Percentiles rank a stretch among this genome's conserved stretches.
Conservation (phyloP, 192 early-diverging fungal species). For the Coemansia sp. region DNA sequence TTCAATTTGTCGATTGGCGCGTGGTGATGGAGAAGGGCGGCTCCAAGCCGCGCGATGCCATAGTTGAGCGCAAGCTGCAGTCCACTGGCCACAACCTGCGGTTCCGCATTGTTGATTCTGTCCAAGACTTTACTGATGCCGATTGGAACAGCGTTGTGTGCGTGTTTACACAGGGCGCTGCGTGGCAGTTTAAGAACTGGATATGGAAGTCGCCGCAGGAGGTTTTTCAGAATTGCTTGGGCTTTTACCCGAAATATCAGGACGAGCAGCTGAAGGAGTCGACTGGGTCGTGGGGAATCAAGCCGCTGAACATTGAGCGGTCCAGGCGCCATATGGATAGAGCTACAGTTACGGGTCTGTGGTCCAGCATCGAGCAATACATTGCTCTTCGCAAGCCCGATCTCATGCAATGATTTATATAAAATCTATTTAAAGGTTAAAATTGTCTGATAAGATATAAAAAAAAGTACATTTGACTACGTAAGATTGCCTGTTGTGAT, state of each 20-base stretch:
- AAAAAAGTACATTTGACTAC: constrained; percentile 4
- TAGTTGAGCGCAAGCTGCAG: constrained; percentile 59
- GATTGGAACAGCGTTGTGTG: constrained; percentile 91
- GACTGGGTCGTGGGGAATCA: constrained; percentile 27
- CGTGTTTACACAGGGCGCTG: constrained; percentile 86
- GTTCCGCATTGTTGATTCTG: constrained; percentile 82
- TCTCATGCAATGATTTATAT: constrained; percentile 13
- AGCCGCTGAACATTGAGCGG: constrained; percentile 45
- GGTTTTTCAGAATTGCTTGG: constrained; percentile 75
- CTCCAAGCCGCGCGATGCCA: constrained; percentile 65
- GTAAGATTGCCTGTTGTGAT: constrained; percentile 17
- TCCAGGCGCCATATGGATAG: constrained; percentile 49
- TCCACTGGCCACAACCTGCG: constrained; percentile 49
- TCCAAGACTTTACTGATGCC: constrained; percentile 66
- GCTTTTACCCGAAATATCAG: constrained; percentile 58
- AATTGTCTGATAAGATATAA: not conserved
- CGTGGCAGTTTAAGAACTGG: constrained; percentile 96
- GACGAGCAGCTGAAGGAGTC: constrained; percentile 46
- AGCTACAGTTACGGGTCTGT: constrained; percentile 44
- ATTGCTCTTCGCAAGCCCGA: constrained; percentile 45
- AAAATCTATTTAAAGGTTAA: not conserved
- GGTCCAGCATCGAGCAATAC: constrained; percentile 41
- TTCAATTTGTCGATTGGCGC: constrained; percentile 68
- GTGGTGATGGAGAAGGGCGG: constrained; percentile 62
- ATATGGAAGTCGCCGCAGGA: constrained; percentile 81